Conservation (phyloP, 768 basidiomycete genomes). For the Gloeopeniophorella convolvens region DNA sequence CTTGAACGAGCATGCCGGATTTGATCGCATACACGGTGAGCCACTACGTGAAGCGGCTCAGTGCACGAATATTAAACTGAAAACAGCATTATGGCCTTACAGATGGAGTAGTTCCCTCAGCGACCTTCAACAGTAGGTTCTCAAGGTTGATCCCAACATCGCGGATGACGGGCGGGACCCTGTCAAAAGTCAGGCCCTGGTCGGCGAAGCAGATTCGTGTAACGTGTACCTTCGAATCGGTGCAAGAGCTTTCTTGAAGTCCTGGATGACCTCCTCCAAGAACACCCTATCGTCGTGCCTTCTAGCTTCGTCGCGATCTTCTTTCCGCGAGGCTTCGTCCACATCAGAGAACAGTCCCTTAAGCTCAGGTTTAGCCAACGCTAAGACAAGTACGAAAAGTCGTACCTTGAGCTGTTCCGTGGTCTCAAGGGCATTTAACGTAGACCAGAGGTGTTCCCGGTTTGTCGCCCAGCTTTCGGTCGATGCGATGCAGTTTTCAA, state of each 20-base stretch:
- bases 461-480: conserved; percentile 12
- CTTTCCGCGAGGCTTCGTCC: background rate
- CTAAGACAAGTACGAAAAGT: background rate
- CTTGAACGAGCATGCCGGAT: conserved; percentile 11
- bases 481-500: conserved; percentile 7
- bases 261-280: conserved; percentile 3
- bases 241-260: background rate
- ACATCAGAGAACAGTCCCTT: conserved; percentile 2
- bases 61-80: background rate
- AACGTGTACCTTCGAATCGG: background rate
- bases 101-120: background rate
- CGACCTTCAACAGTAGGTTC: background rate
- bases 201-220: background rate
- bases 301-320: conserved; percentile 1
- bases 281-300: conserved; percentile 1
- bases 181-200: background rate
- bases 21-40: background rate
- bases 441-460: conserved; percentile 4
- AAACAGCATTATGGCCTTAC: background rate
- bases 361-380: background rate
- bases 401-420: conserved; percentile 1
- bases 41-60: background rate
- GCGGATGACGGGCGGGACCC: conserved; percentile 4
- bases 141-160: background rate
- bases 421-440: conserved; percentile 7